phyloP scores from a whole-genome alignment of 192 early-diverging fungal genomes.

The Jimgerdemannia lactiflua region DNA sequence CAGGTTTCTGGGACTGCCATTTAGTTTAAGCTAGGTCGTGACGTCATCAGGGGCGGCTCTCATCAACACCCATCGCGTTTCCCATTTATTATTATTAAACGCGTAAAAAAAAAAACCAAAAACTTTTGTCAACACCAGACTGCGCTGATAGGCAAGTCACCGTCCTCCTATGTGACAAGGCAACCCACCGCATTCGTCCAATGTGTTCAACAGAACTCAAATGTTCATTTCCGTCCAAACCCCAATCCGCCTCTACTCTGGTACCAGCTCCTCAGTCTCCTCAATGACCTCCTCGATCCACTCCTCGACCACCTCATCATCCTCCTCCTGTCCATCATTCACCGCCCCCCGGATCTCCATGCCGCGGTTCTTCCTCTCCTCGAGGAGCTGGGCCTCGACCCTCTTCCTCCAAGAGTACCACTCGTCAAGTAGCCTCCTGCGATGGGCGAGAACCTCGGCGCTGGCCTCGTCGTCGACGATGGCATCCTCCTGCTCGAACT shows the following conservation, averaged over 20 bases:
- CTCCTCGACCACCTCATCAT: slow-evolving; percentile 78
- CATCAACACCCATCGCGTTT: too few species aligned
- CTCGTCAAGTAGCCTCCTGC: slow-evolving; percentile 73
- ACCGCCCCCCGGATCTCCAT: slow-evolving; percentile 34
- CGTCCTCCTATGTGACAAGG: too few species aligned
- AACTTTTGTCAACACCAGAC: too few species aligned
- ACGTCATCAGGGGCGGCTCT: background rate
- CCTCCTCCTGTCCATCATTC: slow-evolving; percentile 48
- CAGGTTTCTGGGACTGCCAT: too few species aligned
- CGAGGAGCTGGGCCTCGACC: slow-evolving; percentile 56
- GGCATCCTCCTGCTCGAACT: slow-evolving; percentile 91
- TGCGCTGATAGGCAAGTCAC: too few species aligned
- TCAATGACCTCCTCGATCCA: slow-evolving; percentile 87
- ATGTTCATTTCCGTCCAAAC: background rate
- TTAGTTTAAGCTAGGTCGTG: background rate
- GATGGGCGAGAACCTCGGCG: slow-evolving; percentile 72
- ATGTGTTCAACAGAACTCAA: too few species aligned
- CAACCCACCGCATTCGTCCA: too few species aligned
- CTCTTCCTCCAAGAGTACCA: slow-evolving; percentile 82
- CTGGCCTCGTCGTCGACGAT: slow-evolving; percentile 64
- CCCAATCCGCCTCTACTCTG: slow-evolving; percentile 41
- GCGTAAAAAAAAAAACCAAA: too few species aligned
- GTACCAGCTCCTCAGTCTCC: slow-evolving; percentile 77
- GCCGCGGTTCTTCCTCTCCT: slow-evolving; percentile 53
- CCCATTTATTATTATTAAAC: too few species aligned